These are phyloP conservation scores for Endoconidiophora laricicola DNA, from an alignment of 2,329 filamentous ascomycete genomes.

Conservation along the genomic window DNA sequence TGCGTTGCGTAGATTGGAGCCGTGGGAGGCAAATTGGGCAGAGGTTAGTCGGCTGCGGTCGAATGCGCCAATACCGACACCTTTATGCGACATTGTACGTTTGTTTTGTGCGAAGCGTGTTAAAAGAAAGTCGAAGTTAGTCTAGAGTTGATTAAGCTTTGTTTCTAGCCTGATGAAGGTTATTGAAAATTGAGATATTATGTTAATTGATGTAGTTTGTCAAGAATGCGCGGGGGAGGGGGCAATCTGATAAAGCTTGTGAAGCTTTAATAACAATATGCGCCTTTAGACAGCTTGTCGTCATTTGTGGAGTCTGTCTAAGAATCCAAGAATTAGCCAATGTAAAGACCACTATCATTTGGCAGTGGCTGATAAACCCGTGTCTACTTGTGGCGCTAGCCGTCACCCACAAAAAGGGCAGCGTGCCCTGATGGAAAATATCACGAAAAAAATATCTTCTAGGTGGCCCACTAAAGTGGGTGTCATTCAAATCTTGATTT, in stretches of 20 bases:
- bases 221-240: no score
- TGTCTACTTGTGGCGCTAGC: conserved; percentile 1
- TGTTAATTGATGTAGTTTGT: no score
- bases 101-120: no score
- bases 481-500: conserved; percentile 2
- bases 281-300: not conserved
- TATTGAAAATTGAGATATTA: no score
- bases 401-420: conserved; percentile 7
- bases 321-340: not conserved
- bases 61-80: conserved; percentile 81
- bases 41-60: conserved; percentile 70
- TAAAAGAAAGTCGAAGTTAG: no score
- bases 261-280: not conserved
- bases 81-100: conserved; percentile 44
- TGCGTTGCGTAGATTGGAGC: conserved; percentile 65
- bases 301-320: conserved; percentile 5
- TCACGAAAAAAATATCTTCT: conserved; percentile 2
- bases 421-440: conserved; percentile 5
- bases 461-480: conserved; percentile 3
- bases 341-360: conserved; percentile 3
- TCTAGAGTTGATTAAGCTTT: not conserved
- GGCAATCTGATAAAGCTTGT: not conserved
- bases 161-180: not conserved
- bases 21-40: conserved; percentile 81
- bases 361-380: conserved; percentile 1